Evolutionary conservation across 2,329 filamentous ascomycete genomes (phyloP).

Genomic region (Fusarium setosum): DNA sequence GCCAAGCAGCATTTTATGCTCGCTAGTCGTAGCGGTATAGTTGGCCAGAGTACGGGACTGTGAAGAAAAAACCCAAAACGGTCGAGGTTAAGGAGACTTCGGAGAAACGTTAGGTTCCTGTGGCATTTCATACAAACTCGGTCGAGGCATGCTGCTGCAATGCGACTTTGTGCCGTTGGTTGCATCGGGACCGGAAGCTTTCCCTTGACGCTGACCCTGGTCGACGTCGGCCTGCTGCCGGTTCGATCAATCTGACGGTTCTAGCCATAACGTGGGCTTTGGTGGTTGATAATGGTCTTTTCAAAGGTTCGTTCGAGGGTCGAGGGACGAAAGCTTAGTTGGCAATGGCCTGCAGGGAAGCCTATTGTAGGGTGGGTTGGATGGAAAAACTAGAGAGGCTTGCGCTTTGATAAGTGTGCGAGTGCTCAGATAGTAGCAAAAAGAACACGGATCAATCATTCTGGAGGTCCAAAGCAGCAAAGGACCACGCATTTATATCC

Average conservation of each 20-base stretch:
- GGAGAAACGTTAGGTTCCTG: background rate
- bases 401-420: too few relatives aligned
- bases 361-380: too few relatives aligned
- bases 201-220: background rate
- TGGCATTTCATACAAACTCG: slow-evolving; percentile 16
- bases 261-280: slow-evolving; percentile 3
- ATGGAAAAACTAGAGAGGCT: too few relatives aligned
- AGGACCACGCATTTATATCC: slow-evolving; percentile 14
- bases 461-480: background rate
- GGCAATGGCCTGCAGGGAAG: too few relatives aligned
- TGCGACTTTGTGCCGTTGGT: background rate
- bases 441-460: background rate
- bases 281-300: background rate
- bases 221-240: background rate
- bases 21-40: background rate
- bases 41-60: background rate
- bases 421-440: background rate
- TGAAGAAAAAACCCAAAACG: slow-evolving; percentile 1
- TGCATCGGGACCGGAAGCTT: background rate
- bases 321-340: background rate
- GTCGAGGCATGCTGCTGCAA: background rate
- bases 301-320: background rate
- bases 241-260: background rate
- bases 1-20: background rate
- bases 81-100: slow-evolving; percentile 4